These are phyloP conservation scores for Acanthamoeba castellanii DNA, from an alignment of 208 protist species.

Conservation along the genomic window DNA sequence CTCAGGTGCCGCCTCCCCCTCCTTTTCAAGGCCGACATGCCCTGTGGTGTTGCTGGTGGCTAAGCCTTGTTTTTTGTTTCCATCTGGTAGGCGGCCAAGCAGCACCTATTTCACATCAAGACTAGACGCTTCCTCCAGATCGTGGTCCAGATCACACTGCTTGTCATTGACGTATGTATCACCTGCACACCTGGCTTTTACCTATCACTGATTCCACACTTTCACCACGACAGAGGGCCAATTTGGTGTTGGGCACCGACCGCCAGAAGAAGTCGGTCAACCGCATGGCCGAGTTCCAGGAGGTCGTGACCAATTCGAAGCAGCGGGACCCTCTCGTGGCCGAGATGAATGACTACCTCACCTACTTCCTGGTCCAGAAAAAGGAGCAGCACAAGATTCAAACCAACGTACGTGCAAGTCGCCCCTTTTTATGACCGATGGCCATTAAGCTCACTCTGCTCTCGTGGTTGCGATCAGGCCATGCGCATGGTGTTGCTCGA, in stretches of 20 bases:
- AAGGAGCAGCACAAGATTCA: constrained; percentile 61
- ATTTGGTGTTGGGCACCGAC: constrained; percentile 60
- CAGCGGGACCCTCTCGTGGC: constrained; percentile 27
- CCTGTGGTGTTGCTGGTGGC: background rate
- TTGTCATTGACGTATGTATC: constrained; percentile 47
- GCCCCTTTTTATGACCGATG: background rate
- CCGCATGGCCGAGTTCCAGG: constrained; percentile 53
- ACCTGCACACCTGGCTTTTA: background rate
- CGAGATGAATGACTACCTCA: constrained; percentile 43
- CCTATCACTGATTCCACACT: background rate
- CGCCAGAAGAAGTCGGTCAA: constrained; percentile 61
- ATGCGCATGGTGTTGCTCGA: constrained; percentile 62
- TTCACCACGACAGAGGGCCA: constrained; percentile 4
- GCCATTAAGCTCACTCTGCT: background rate
- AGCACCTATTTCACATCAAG: constrained; percentile 57
- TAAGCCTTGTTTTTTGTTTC: background rate
- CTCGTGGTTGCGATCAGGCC: background rate
- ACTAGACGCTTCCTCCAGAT: constrained; percentile 40
- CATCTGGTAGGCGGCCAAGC: constrained; percentile 6
- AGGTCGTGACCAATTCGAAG: constrained; percentile 22
- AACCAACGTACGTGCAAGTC: constrained; percentile 24
- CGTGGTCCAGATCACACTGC: constrained; percentile 25
- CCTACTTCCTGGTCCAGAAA: constrained; percentile 34
- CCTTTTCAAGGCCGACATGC: background rate
- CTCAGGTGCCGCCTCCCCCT: background rate